Evolutionary conservation across 2,329 filamentous ascomycete genomes (phyloP).

Genomic region (Colletotrichum sp.): DNA sequence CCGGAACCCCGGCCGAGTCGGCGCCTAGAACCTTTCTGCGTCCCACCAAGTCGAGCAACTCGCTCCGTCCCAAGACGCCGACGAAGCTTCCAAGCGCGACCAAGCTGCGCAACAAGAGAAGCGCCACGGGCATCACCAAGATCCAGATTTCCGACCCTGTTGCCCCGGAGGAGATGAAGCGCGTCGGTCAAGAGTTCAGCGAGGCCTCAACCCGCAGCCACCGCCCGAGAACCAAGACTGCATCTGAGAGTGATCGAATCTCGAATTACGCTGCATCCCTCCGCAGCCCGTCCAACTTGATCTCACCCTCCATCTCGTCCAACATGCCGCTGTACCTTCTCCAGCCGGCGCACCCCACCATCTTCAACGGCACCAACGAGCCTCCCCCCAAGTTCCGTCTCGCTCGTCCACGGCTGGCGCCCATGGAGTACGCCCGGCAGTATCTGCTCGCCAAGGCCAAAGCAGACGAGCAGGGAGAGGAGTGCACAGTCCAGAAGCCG

Average conservation of each 20-base stretch:
- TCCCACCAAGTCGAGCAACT: slow-evolving; percentile 7
- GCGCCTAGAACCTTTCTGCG: neutral
- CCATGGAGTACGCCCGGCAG: slow-evolving; percentile 43
- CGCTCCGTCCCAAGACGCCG: neutral
- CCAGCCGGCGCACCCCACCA: slow-evolving; percentile 7
- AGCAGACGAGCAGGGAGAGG: slow-evolving; percentile 27
- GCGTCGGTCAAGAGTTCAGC: slow-evolving; percentile 3
- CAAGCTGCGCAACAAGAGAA: slow-evolving; percentile 17
- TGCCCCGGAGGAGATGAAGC: slow-evolving; percentile 6
- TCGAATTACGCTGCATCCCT: neutral
- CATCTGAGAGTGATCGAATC: neutral
- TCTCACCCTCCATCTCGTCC: neutral
- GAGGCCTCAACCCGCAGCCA: neutral
- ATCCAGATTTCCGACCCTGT: slow-evolving; percentile 16
- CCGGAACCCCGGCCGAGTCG: neutral
- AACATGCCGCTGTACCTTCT: slow-evolving; percentile 15
- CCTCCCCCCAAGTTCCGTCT: slow-evolving; percentile 10
- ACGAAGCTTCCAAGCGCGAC: slow-evolving; percentile 5
- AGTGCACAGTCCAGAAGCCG: slow-evolving; percentile 34
- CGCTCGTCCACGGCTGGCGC: slow-evolving; percentile 33
- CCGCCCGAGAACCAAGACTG: neutral
- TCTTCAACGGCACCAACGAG: slow-evolving; percentile 9
- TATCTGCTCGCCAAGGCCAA: slow-evolving; percentile 38
- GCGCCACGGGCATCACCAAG: slow-evolving; percentile 6
- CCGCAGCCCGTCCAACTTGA: slow-evolving; percentile 6